These are phyloP conservation scores for Lyophyllum shimeji DNA, from an alignment of 768 basidiomycete species.

Conservation along the genomic window DNA sequence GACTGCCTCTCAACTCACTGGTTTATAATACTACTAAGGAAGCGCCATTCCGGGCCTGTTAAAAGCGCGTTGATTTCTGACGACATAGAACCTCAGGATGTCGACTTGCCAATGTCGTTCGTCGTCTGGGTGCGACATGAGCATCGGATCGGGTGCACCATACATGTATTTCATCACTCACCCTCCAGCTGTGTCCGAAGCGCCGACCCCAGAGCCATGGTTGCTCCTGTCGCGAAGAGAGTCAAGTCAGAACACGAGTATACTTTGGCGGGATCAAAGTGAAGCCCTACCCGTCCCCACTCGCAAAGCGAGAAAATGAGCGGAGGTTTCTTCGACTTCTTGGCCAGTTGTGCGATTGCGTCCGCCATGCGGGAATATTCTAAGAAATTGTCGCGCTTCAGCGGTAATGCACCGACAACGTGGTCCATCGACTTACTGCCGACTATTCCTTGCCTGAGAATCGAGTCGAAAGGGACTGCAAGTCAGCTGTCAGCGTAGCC, in stretches of 20 bases:
- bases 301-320: constrained; percentile 62
- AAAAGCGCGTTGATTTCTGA: neutral
- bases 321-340: constrained; percentile 44
- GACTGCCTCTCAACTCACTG: constrained; percentile 33
- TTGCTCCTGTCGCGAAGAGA: constrained; percentile 43
- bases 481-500: neutral
- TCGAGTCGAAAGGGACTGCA: constrained; percentile 56
- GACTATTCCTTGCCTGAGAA: constrained; percentile 54
- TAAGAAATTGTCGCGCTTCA: neutral
- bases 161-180: constrained; percentile 22
- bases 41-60: constrained; percentile 44
- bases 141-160: neutral
- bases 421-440: constrained; percentile 40
- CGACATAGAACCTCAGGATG: neutral
- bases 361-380: constrained; percentile 60
- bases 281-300: constrained; percentile 60
- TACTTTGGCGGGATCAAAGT: neutral
- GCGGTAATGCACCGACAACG: neutral
- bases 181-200: constrained; percentile 72
- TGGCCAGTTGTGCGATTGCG: constrained; percentile 51
- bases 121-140: constrained; percentile 43
- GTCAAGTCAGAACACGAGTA: neutral
- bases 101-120: constrained; percentile 38
- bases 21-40: constrained; percentile 59
- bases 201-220: constrained; percentile 44